Conservation (phyloP, 2,329 filamentous ascomycete species). For the Ramularia collo-cygni region DNA sequence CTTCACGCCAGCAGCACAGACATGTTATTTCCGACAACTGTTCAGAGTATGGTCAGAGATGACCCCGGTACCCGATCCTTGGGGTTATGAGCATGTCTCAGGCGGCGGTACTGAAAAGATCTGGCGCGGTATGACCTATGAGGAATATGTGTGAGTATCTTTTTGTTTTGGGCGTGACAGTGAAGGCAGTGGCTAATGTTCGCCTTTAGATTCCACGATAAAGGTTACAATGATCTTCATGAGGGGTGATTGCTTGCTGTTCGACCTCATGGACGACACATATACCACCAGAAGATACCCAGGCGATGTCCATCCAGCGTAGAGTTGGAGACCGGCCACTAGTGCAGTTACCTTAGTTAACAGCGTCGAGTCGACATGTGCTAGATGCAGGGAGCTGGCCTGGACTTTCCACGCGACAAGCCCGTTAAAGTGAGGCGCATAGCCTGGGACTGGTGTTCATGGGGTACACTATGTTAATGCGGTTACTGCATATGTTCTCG, state of each 20-base stretch:
- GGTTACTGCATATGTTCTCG: no score
- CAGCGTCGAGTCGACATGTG: no score
- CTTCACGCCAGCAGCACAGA: slow-evolving; percentile 24
- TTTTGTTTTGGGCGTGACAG: neutral
- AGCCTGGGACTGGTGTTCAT: no score
- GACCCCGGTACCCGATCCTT: slow-evolving; percentile 22
- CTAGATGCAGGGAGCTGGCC: no score
- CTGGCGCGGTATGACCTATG: slow-evolving; percentile 24
- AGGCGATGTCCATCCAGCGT: no score
- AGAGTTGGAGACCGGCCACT: no score
- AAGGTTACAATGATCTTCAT: slow-evolving; percentile 10
- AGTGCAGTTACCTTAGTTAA: no score
- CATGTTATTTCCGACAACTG: slow-evolving; percentile 29
- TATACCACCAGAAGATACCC: no score
- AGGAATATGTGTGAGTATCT: slow-evolving; percentile 25
- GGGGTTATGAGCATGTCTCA: slow-evolving; percentile 5
- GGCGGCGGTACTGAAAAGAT: slow-evolving; percentile 18
- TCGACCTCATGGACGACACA: no score
- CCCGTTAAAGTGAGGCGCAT: no score
- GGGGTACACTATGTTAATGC: no score
- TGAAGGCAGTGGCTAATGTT: neutral
- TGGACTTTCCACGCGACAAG: no score
- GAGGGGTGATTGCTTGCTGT: slow-evolving; percentile 3
- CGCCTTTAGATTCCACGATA: slow-evolving; percentile 8
- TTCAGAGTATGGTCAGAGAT: slow-evolving; percentile 28